Percentiles rank a stretch among this genome's conserved stretches.
phyloP scores from a whole-genome alignment of 371 early-diverging fungal species.

The Entomophthora muscae region DNA sequence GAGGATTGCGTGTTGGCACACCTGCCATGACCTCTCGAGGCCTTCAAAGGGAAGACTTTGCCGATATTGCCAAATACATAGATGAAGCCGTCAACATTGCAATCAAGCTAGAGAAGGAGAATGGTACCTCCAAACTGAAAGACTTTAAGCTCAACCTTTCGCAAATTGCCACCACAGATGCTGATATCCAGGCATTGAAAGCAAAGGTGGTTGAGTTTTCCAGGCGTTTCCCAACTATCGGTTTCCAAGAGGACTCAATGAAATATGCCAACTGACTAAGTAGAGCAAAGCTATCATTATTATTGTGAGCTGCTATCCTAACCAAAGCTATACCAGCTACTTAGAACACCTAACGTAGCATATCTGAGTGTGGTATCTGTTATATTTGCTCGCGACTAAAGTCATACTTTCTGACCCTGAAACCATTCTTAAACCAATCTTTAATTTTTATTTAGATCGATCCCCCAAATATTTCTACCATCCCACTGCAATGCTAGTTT shows the following conservation, averaged over 20 bases:
- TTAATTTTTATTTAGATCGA: no score
- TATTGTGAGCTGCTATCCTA: no score
- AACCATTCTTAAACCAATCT: no score
- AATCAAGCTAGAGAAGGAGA: constrained; percentile 27
- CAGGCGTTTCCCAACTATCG: constrained; percentile 46
- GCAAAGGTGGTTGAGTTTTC: constrained; percentile 46
- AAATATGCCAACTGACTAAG: constrained; percentile 14
- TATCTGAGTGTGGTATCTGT: no score
- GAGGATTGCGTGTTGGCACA: constrained; percentile 82
- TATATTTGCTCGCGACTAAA: no score
- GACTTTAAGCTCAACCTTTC: constrained; percentile 53
- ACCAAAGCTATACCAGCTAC: no score
- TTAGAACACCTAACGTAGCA: no score
- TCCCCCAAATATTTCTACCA: no score
- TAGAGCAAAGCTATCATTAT: no score
- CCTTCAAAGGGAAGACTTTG: constrained; percentile 73
- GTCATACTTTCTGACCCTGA: no score
- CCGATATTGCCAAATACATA: constrained; percentile 63
- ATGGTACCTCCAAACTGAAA: constrained; percentile 34
- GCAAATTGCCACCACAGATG: constrained; percentile 24
- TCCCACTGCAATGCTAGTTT: no score
- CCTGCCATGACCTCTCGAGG: constrained; percentile 98
- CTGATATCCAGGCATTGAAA: constrained; percentile 33
- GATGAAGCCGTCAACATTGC: constrained; percentile 62
- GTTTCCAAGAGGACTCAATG: constrained; percentile 40